Conservation (phyloP, 805 yeast species). For the Cyberlindnera xishuangbannaensis region DNA sequence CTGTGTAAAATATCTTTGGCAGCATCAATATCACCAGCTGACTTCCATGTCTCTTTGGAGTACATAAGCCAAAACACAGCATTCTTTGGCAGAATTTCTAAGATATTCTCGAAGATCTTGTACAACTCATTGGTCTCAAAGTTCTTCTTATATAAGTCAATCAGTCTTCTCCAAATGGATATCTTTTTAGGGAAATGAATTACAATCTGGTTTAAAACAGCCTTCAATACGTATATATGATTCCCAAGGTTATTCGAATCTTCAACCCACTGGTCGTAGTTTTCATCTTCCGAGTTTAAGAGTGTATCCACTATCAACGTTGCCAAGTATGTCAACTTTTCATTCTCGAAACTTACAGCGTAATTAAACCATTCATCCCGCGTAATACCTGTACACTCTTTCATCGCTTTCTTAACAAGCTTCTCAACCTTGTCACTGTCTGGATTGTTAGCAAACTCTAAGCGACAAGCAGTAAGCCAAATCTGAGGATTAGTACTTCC, state of each 20-base stretch:
- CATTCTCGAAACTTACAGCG: constrained; percentile 49
- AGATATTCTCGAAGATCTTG: constrained; percentile 47
- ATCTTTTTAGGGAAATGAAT: constrained; percentile 40
- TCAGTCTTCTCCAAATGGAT: constrained; percentile 44
- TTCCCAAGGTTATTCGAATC: constrained; percentile 20
- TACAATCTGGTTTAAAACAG: constrained; percentile 42
- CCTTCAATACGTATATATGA: constrained; percentile 26
- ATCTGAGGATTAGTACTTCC: constrained; percentile 40
- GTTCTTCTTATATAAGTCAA: constrained; percentile 29
- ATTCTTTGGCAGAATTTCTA: constrained; percentile 40
- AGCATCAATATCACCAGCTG: constrained; percentile 36
- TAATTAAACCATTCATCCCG: constrained; percentile 48
- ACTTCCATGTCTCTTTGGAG: constrained; percentile 62
- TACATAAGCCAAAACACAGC: constrained; percentile 59
- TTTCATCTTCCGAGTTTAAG: constrained; percentile 29
- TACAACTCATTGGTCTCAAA: constrained; percentile 30
- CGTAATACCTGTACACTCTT: constrained; percentile 32
- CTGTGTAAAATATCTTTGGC: constrained; percentile 50
- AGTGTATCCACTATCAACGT: constrained; percentile 45
- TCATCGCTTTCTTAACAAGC: constrained; percentile 44
- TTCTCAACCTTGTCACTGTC: constrained; percentile 40
- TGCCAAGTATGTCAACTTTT: constrained; percentile 41
- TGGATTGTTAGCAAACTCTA: constrained; percentile 51
- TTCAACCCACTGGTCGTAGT: constrained; percentile 22
- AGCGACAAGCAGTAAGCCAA: constrained; percentile 65